phyloP scores from a whole-genome alignment of 805 yeast species.

The Debaryomyces tyrocola region DNA sequence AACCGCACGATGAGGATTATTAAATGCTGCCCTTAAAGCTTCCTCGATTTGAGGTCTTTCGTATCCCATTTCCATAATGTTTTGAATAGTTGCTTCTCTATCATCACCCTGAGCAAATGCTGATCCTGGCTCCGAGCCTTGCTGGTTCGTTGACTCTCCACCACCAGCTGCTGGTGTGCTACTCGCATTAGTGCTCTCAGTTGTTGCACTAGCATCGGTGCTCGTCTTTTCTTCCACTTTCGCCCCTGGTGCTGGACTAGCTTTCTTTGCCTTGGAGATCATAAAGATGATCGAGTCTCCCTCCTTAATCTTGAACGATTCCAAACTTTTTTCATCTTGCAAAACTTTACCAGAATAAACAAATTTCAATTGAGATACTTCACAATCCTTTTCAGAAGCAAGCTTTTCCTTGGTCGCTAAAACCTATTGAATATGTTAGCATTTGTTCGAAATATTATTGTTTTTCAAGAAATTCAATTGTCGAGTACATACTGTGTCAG shows the following conservation, averaged over 20 bases:
- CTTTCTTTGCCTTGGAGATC: conserved; percentile 55
- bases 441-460: background rate
- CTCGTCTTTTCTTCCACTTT: conserved; percentile 11
- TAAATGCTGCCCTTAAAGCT: conserved; percentile 92
- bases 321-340: conserved; percentile 76
- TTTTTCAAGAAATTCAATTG: background rate
- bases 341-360: conserved; percentile 92
- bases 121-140: conserved; percentile 35
- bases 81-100: conserved; percentile 73
- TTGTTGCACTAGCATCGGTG: conserved; percentile 17
- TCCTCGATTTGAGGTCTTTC: conserved; percentile 82
- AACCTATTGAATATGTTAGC: conserved; percentile 35
- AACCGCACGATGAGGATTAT: conserved; percentile 97
- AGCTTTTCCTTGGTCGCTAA: conserved; percentile 70
- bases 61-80: conserved; percentile 96
- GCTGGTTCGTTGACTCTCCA: conserved; percentile 9
- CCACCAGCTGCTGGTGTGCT: conserved; percentile 6
- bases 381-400: conserved; percentile 67
- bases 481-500: conserved; percentile 56
- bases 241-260: conserved; percentile 23
- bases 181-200: conserved; percentile 7
- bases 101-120: conserved; percentile 76
- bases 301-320: conserved; percentile 72
- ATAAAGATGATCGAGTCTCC: conserved; percentile 90
- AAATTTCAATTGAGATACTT: conserved; percentile 73